Conservation (phyloP, 1,284 basidiomycete genomes). For the Phaffia rhodozyma region DNA sequence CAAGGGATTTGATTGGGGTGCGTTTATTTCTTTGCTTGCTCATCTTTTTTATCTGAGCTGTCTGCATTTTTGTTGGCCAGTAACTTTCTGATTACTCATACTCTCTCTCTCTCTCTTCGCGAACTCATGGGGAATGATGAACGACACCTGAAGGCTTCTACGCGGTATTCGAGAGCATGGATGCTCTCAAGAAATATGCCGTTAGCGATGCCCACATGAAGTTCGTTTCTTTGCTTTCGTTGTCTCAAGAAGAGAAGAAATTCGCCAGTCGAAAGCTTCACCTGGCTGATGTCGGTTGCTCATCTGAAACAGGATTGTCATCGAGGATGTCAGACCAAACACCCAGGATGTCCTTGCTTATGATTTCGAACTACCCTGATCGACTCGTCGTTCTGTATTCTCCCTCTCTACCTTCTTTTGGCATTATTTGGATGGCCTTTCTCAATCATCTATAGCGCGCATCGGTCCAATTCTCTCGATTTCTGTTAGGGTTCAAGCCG, state of each 20-base stretch:
- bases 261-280: too few relatives aligned
- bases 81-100: too few relatives aligned
- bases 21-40: constrained; percentile 4
- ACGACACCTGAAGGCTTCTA: constrained; percentile 27
- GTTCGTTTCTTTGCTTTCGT: neutral
- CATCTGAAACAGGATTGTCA: constrained; percentile 22
- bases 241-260: too few relatives aligned
- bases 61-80: too few relatives aligned
- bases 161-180: constrained; percentile 30
- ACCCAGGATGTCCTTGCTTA: constrained; percentile 32
- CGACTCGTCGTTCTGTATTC: neutral
- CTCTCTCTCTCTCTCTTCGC: too few relatives aligned
- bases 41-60: too few relatives aligned
- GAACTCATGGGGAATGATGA: too few relatives aligned
- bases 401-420: neutral
- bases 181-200: constrained; percentile 32
- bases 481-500: too few relatives aligned
- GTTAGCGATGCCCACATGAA: constrained; percentile 31
- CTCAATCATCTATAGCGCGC: too few relatives aligned
- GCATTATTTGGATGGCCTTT: neutral
- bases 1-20: constrained; percentile 34
- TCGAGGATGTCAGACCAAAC: constrained; percentile 30
- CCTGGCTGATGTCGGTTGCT: too few relatives aligned
- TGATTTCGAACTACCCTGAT: constrained; percentile 33
- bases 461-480: too few relatives aligned